A percentile compares a stretch with the other conserved stretches of the same genome.
Evolutionary conservation across 495 filamentous ascomycete species (phyloP).

Genomic region (Tetracladium setigerum): DNA sequence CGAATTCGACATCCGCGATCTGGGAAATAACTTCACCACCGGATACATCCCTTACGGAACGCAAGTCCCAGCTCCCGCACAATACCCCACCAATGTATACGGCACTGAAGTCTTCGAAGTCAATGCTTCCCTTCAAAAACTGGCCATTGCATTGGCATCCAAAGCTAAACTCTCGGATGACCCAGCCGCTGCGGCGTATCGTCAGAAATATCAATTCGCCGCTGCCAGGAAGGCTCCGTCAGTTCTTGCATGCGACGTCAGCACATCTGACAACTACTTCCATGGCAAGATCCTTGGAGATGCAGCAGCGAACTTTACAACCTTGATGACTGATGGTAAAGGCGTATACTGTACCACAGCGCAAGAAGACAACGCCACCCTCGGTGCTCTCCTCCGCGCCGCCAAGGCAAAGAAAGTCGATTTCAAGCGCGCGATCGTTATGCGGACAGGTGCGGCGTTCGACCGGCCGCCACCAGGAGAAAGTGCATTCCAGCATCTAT

Average conservation of each 20-base stretch:
- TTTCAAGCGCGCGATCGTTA: conserved; percentile 61
- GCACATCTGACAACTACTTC: conserved; percentile 68
- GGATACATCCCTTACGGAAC: conserved; percentile 59
- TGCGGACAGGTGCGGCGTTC: conserved; percentile 69
- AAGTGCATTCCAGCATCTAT: conserved; percentile 45
- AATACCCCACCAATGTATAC: conserved; percentile 59
- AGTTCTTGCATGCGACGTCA: conserved; percentile 59
- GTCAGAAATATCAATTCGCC: conserved; percentile 40
- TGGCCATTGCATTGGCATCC: conserved; percentile 48
- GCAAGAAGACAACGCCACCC: conserved; percentile 69
- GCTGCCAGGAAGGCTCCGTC: conserved; percentile 44
- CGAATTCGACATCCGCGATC: conserved; percentile 61
- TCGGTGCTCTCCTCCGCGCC: conserved; percentile 59
- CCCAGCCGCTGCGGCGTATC: conserved; percentile 44
- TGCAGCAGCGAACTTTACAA: conserved; percentile 59
- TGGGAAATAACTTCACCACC: conserved; percentile 65
- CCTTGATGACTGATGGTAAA: conserved; percentile 57
- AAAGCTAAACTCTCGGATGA: conserved; percentile 49
- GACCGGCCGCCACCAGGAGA: conserved; percentile 57
- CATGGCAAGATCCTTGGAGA: conserved; percentile 52
- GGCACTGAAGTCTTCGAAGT: conserved; percentile 75
- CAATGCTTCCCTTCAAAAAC: conserved; percentile 50
- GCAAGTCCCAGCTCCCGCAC: conserved; percentile 31
- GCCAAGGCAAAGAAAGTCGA: conserved; percentile 48
- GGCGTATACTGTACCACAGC: conserved; percentile 63